Conservation (phyloP, 1,284 basidiomycete species). For the Heterobasidion occidentale region DNA sequence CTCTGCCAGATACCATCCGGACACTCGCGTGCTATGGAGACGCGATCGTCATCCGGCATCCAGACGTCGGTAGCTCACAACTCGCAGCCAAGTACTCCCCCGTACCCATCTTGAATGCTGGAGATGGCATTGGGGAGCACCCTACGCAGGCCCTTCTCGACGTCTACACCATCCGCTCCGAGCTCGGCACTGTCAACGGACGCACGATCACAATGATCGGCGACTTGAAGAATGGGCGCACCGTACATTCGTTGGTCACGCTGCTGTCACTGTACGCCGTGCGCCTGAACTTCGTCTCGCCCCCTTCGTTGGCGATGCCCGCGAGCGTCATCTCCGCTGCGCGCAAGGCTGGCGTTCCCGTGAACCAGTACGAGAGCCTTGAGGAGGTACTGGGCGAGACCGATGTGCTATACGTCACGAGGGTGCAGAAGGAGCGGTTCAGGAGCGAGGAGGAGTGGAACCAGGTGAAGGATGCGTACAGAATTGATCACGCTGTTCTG, state of each 20-base stretch:
- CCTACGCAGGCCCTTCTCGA: conserved; percentile 95
- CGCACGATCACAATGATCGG: conserved; percentile 92
- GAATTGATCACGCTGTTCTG: conserved; percentile 90
- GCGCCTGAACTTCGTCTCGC: conserved; percentile 94
- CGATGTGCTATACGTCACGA: conserved; percentile 97
- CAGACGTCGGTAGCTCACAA: conserved; percentile 87
- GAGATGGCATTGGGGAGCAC: conserved; percentile 97
- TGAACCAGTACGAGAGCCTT: conserved; percentile 77
- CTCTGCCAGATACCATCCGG: conserved; percentile 87
- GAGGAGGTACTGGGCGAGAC: conserved; percentile 89
- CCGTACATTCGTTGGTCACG: conserved; percentile 93
- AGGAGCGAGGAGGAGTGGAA: conserved; percentile 78
- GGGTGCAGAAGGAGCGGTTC: conserved; percentile 96
- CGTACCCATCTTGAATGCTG: conserved; percentile 94
- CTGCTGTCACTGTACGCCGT: conserved; percentile 91
- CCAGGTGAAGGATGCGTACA: conserved; percentile 87
- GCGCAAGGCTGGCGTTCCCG: conserved; percentile 74
- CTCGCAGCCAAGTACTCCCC: conserved; percentile 91
- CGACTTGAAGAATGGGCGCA: conserved; percentile 97
- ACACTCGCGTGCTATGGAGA: conserved; percentile 96
- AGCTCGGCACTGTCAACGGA: conserved; percentile 97
- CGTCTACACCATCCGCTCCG: conserved; percentile 96
- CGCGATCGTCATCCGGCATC: conserved; percentile 92
- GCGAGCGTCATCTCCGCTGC: conserved; percentile 78
- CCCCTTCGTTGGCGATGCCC: conserved; percentile 89